Percentiles rank a stretch among this genome's conserved stretches.
phyloP scores from a whole-genome alignment of 768 basidiomycete genomes.

The Lepiota subincarnata region DNA sequence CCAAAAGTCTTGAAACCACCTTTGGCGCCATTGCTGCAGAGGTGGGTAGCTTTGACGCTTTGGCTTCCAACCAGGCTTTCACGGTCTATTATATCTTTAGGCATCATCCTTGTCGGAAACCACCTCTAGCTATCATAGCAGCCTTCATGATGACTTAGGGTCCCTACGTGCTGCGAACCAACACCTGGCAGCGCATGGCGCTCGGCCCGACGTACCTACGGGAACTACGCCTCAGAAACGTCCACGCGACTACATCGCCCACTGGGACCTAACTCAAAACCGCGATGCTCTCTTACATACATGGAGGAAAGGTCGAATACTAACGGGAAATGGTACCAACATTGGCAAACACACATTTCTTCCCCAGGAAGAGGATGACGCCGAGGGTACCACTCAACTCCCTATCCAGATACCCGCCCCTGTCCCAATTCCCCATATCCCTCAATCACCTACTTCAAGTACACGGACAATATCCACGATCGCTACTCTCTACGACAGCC shows the following conservation, averaged over 20 bases:
- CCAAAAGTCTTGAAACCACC: conserved; percentile 42
- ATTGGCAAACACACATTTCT: not conserved
- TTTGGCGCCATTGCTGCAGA: conserved; percentile 39
- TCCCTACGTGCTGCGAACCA: conserved; percentile 47
- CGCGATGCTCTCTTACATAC: conserved; percentile 54
- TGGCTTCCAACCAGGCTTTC: not conserved
- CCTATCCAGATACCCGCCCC: not conserved
- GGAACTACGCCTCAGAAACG: conserved; percentile 79
- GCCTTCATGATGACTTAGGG: conserved; percentile 33
- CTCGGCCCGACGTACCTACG: conserved; percentile 59
- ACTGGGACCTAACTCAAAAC: conserved; percentile 67
- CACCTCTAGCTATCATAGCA: not conserved
- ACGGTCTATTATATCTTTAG: conserved; percentile 22
- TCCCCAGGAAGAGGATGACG: not conserved
- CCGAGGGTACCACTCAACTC: not conserved
- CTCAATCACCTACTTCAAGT: conserved; percentile 9
- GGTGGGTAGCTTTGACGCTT: conserved; percentile 32
- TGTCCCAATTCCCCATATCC: not conserved
- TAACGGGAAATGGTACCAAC: not conserved
- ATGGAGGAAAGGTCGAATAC: conserved; percentile 19
- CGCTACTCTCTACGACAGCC: conserved; percentile 1
- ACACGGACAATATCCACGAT: conserved; percentile 1
- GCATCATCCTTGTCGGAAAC: conserved; percentile 31
- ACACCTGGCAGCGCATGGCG: conserved; percentile 52
- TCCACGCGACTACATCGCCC: conserved; percentile 60